These are phyloP conservation scores for Papiliotrema terrestris DNA, from an alignment of 1,284 basidiomycete genomes.

Conservation along the genomic window DNA sequence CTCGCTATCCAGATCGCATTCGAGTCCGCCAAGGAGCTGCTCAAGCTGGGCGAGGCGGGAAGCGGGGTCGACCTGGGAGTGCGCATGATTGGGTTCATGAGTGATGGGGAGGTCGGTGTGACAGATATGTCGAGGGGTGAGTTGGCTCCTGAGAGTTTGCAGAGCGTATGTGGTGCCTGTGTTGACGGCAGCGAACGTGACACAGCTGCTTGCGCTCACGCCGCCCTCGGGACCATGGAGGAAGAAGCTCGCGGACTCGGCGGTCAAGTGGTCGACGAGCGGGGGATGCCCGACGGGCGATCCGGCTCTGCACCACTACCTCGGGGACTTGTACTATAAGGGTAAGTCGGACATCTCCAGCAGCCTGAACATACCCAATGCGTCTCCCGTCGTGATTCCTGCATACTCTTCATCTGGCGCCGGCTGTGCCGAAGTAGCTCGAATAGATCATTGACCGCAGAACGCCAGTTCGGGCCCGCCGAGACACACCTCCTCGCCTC, in stretches of 20 bases:
- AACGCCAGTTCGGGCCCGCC: conserved; percentile 58
- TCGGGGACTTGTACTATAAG: conserved; percentile 82
- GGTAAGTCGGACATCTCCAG: conserved; percentile 52
- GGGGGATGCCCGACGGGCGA: conserved; percentile 79
- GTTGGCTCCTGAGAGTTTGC: conserved; percentile 17
- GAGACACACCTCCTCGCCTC: conserved; percentile 77
- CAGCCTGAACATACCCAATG: not conserved
- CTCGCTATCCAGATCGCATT: conserved; percentile 85
- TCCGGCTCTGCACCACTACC: conserved; percentile 75
- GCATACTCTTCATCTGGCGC: not conserved
- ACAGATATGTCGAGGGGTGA: conserved; percentile 66
- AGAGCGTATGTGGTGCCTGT: too few species aligned
- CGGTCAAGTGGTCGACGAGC: conserved; percentile 68
- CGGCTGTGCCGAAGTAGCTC: not conserved
- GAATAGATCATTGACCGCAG: not conserved
- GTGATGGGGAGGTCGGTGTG: conserved; percentile 63
- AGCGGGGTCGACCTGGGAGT: conserved; percentile 77
- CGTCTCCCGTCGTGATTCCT: not conserved
- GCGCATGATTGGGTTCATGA: conserved; percentile 77
- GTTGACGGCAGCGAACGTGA: conserved; percentile 38
- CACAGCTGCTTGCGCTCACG: conserved; percentile 51
- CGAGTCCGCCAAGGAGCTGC: conserved; percentile 72
- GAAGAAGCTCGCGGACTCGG: conserved; percentile 51
- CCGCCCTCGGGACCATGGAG: conserved; percentile 50
- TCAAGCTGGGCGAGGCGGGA: conserved; percentile 81